phyloP scores from a whole-genome alignment of 23 red algal genomes.

The Gracilaria vermiculophylla region DNA sequence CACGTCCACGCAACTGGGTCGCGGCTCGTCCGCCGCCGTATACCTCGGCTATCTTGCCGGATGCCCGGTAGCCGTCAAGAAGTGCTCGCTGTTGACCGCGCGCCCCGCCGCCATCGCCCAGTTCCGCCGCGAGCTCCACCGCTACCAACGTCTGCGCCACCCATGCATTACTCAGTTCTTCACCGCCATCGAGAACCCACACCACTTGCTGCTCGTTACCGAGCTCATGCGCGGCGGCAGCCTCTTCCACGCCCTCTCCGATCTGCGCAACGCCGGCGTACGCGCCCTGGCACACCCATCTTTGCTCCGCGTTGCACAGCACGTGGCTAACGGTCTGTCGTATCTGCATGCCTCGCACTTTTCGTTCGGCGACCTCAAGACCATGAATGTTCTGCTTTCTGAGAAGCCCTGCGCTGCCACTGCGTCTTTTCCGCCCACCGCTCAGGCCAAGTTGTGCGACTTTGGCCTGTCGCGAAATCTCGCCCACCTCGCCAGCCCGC shows the following conservation, averaged over 20 bases:
- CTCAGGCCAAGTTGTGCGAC: slow-evolving; percentile 57
- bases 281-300: background rate
- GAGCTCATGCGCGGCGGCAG: slow-evolving; percentile 70
- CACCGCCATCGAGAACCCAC: background rate
- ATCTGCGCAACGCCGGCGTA: background rate
- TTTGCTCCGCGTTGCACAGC: slow-evolving; percentile 12
- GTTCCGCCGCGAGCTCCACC: slow-evolving; percentile 45
- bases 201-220: slow-evolving; percentile 63
- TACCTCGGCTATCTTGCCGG: slow-evolving; percentile 39
- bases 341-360: slow-evolving; percentile 49
- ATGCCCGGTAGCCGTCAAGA: slow-evolving; percentile 71
- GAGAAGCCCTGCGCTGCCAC: background rate
- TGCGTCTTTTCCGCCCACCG: background rate
- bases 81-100: background rate
- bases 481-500: background rate
- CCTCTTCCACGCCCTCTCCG: background rate
- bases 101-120: slow-evolving; percentile 3
- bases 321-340: slow-evolving; percentile 28
- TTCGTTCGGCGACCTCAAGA: slow-evolving; percentile 66
- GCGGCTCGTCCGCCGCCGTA: slow-evolving; percentile 70
- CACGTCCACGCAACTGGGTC: slow-evolving; percentile 17
- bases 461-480: slow-evolving; percentile 59
- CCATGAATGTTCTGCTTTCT: slow-evolving; percentile 51
- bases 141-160: slow-evolving; percentile 44
- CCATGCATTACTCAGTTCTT: slow-evolving; percentile 66